Base-by-base conservation (phyloP, 140 eudicot genomes). In the Cichorium intybus region DNA sequence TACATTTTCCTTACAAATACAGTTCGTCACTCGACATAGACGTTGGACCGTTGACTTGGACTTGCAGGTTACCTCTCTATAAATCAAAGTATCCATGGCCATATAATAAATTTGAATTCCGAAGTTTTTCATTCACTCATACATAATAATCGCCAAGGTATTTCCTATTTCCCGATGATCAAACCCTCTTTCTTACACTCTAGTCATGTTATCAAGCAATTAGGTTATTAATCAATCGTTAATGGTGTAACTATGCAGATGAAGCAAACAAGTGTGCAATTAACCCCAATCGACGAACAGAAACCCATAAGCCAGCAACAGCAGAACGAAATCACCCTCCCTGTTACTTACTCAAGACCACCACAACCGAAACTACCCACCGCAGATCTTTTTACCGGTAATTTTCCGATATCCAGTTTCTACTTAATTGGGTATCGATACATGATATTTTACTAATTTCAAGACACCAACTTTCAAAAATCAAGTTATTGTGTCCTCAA, bases 251-350 rank as follows among this genome's bases (percentile, higher is more conserved):
- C 20, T 55, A 28, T 41, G 27, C 39, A 72, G 73, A 73, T 31
- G 73, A 57, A 47, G 52, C 79, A 66, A 39, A 33, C 52, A 66
- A 50, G 57, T 37, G 48, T 34, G n/a, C 79, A 48, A 9, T 74
- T 74, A 34, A 2, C 27, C 26, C 20, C 79, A 49, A 74, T 74
- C 43, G 74, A 66, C 41, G 79, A 73, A 23, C 29, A 74, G n/a
- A 74, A 20, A 7, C 50, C 59, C 4, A 24, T 72, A 72, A 62
- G n/a, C 64, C 70, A 29, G 28, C 23, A 61, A 10, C 77, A 72
- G 37, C 35, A 62, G 4, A 54, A 48, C 14, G 47, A 74, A 26
- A 60, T 65, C 62, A 34, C 24, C 55, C 54, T 74, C 10, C 73
- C 68, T 0, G 26, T 60, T 17, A 12, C 46, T 31, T 60, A 29